phyloP scores from a whole-genome alignment of 495 filamentous ascomycete species.

The Amniculicola lignicola region DNA sequence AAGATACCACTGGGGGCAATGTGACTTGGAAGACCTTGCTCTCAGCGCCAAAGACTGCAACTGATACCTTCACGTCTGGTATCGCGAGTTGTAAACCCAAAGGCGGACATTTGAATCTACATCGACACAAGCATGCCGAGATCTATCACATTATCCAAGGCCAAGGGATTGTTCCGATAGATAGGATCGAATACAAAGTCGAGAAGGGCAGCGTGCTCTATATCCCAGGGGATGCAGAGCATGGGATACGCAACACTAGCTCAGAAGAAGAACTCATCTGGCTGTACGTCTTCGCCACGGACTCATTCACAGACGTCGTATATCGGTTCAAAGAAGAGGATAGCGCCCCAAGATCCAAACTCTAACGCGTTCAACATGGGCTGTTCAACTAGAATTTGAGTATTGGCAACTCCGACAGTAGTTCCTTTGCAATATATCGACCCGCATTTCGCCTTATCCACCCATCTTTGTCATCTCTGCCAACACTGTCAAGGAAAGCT shows the following conservation, averaged over 20 bases:
- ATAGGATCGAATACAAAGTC: conserved; percentile 14
- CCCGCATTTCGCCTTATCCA: no score
- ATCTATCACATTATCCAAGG: conserved; percentile 13
- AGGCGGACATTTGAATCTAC: conserved; percentile 10
- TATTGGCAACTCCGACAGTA: no score
- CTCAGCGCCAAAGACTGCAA: background rate
- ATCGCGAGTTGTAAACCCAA: conserved; percentile 7
- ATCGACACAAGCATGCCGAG: conserved; percentile 17
- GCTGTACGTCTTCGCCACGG: conserved; percentile 21
- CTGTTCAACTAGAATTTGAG: no score
- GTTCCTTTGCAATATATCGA: no score
- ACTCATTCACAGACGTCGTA: conserved; percentile 12
- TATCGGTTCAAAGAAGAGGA: conserved; percentile 11
- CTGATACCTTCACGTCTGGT: conserved; percentile 12
- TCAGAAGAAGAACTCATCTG: conserved; percentile 7
- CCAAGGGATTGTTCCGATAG: conserved; percentile 1
- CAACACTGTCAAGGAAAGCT: no score
- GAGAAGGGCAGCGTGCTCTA: conserved; percentile 16
- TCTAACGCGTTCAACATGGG: no score
- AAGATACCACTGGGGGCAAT: background rate
- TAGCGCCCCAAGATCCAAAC: no score
- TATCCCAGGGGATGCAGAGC: conserved; percentile 20
- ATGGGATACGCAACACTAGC: conserved; percentile 3
- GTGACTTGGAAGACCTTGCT: conserved; percentile 20
- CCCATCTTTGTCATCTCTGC: no score